These are phyloP conservation scores for Penicillium oxalicum DNA, from an alignment of 2,329 filamentous ascomycete species.

Conservation along the genomic window DNA sequence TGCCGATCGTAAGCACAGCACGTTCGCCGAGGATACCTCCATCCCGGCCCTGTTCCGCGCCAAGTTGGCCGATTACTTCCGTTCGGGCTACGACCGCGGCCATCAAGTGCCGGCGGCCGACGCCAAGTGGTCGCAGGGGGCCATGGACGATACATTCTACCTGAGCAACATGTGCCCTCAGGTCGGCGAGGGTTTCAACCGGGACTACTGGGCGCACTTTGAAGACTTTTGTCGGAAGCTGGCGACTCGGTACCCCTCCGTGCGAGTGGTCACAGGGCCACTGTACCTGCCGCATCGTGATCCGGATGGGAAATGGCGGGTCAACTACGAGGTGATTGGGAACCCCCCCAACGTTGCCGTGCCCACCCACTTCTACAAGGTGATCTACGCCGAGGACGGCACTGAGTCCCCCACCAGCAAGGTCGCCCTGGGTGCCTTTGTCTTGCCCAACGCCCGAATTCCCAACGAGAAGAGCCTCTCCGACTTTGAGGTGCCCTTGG, in stretches of 20 bases:
- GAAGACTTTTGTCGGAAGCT: conserved; percentile 92
- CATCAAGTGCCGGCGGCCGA: conserved; percentile 97
- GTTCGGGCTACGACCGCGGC: conserved; percentile 88
- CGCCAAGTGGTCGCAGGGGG: conserved; percentile 86
- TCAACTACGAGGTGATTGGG: conserved; percentile 92
- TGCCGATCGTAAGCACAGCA: conserved; percentile 77
- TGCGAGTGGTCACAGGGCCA: conserved; percentile 88
- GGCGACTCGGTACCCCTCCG: conserved; percentile 72
- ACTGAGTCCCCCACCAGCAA: conserved; percentile 52
- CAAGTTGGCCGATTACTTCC: conserved; percentile 87
- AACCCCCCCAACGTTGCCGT: conserved; percentile 90
- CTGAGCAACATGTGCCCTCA: conserved; percentile 97
- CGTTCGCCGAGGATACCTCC: conserved; percentile 71
- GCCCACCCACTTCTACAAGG: conserved; percentile 98
- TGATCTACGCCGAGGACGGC: conserved; percentile 91
- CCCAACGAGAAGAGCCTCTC: conserved; percentile 77
- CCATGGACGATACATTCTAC: conserved; percentile 93
- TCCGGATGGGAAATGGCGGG: conserved; percentile 89
- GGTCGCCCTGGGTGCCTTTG: conserved; percentile 88
- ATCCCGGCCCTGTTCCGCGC: conserved; percentile 86
- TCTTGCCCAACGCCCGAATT: conserved; percentile 86
- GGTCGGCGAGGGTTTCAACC: conserved; percentile 96
- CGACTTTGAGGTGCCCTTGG: conserved; percentile 92
- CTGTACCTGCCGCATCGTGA: conserved; percentile 86
- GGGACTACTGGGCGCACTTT: conserved; percentile 98